Evolutionary conservation across 768 basidiomycete species (phyloP), one percentile per base, ranked within the genome.

Genomic region (Sistotremastrum suecicum): DNA sequence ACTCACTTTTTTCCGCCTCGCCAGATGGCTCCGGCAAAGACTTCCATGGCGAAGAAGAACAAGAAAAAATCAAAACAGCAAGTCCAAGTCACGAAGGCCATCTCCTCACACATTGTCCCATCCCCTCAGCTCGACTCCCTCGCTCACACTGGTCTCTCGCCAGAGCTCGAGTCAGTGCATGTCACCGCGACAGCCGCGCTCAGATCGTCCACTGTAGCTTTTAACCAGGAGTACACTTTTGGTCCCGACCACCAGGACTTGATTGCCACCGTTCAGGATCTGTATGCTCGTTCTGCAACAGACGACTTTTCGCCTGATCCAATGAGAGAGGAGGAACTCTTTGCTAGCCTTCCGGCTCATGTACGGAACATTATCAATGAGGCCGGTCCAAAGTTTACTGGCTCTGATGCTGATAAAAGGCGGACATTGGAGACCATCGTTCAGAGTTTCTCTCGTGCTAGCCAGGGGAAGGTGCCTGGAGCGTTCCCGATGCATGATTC

Each of bases 351-450:
- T 39, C 80, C 82, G 35, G 69, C 74, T 28, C 76, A 82, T 54
- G 70, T 82, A 49, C 72, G 78, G 56, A 76, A 71, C 50, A 83
- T 83, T 59, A 79, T 83, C 58, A 67, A 76, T 51, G 54, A 46
- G 53, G 60, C 59, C 53, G 54, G 53, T 51, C 50, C 58, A 54
- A 55, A 60, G 54, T 56, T 55, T 48, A 61, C 50, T 51, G 50
- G 58, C 49, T 45, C 57, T 64, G 61, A 64, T 56, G 51, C 57
- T 20, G 20, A 20, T 20, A 20, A 20, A 20, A 20, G 20, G 20
- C 20, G 20, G 20, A 20, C 20, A 20, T 20, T 20, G 20, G 20
- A 20, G 20, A 20, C 20, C 20, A 20, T 20, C 20, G 20, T 20
- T 20, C 20, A 20, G 20, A 64, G 41, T 50, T 59, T 40, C 54